phyloP scores from a whole-genome alignment of 2,329 filamentous ascomycete genomes.

The Emmonsiellopsis sp. region DNA sequence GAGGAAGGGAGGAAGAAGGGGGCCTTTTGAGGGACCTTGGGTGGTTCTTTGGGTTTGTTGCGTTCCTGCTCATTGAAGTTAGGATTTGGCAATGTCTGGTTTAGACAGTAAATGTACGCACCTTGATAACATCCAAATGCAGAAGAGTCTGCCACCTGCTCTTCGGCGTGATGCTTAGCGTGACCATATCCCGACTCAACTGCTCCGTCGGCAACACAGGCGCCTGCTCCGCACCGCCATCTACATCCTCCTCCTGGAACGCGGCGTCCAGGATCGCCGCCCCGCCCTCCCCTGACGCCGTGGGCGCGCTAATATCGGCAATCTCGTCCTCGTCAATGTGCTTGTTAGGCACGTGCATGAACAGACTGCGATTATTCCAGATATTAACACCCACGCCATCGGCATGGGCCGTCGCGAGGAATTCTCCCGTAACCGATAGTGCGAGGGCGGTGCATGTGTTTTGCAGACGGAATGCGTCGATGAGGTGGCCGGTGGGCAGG shows the following conservation, averaged over 20 bases:
- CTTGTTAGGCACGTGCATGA: slow-evolving; percentile 76
- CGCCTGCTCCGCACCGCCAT: slow-evolving; percentile 39
- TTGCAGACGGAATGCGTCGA: slow-evolving; percentile 77
- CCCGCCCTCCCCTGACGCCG: slow-evolving; percentile 73
- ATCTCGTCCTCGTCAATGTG: slow-evolving; percentile 75
- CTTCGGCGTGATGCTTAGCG: slow-evolving; percentile 79
- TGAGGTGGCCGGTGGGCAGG: slow-evolving; percentile 86
- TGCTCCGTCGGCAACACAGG: slow-evolving; percentile 59
- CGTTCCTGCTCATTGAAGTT: slow-evolving; percentile 50
- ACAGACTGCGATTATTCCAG: slow-evolving; percentile 91
- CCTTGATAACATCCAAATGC: slow-evolving; percentile 77
- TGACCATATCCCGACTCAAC: slow-evolving; percentile 73
- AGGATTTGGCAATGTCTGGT: slow-evolving; percentile 4
- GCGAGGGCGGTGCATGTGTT: slow-evolving; percentile 74
- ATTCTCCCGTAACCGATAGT: slow-evolving; percentile 86
- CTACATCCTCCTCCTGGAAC: slow-evolving; percentile 49
- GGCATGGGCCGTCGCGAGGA: slow-evolving; percentile 79
- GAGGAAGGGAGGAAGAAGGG: slow-evolving; percentile 77
- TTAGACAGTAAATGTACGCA: slow-evolving; percentile 14
- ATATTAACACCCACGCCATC: slow-evolving; percentile 81
- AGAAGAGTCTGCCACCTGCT: slow-evolving; percentile 90
- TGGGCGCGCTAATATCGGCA: slow-evolving; percentile 56
- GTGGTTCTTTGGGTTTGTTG: slow-evolving; percentile 87
- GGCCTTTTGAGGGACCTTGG: slow-evolving; percentile 85
- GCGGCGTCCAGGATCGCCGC: slow-evolving; percentile 67